Base-by-base conservation (phyloP, 179 eudicot species). In the Vitellaria paradoxa region DNA sequence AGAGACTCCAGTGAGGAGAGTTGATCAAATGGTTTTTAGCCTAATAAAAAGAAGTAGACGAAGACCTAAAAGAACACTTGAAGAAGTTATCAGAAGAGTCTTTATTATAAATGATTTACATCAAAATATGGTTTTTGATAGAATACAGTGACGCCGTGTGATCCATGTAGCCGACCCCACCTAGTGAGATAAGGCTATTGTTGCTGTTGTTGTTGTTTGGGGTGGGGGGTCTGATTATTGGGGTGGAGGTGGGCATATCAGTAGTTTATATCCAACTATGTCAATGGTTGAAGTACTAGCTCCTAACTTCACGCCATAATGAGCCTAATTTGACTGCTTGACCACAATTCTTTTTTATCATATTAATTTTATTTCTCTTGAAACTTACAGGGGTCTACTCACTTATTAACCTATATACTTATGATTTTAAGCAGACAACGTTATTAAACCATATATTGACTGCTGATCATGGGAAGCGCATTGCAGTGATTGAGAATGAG, bases 401-500 rank as follows among this genome's bases (percentile, higher is more conserved):
- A 66, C 13, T 61, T 72, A 37, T 42, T 60, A 68, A 74, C 37
- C 10, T 73, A 5, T 30, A n/a, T 69, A 63, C 9, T 37, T 9
- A 7, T 64, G 53, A 62, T 53, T 72, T 40, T 84, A 26, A 65
- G 37, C 96, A 96, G 98, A 96, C 99, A 12, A 96, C 98, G 18
- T 82, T 96, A 74, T 81, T 96, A 71, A 94, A 96, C 85, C 97
- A 96, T 87, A 94, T 96, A 80, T 83, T 96, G 87, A 96, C 95
- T 15, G 98, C 96, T 11, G 93, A 96, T 66, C 99, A 96, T 83
- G 99, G 98, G 75, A 96, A 94, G 76, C 90, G 97, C 79, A 96
- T 96, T 79, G 98, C 98, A 63, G 99, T 96, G 37, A 96, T 96
- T 46, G 99, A 96, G 82, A 96, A 96, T 75, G 99, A 96, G 98